Percentiles rank a stretch among this genome's conserved stretches.
These are phyloP conservation scores for Liquidambar formosana DNA, from an alignment of 164 flowering plant genomes.

Conservation along the genomic window DNA sequence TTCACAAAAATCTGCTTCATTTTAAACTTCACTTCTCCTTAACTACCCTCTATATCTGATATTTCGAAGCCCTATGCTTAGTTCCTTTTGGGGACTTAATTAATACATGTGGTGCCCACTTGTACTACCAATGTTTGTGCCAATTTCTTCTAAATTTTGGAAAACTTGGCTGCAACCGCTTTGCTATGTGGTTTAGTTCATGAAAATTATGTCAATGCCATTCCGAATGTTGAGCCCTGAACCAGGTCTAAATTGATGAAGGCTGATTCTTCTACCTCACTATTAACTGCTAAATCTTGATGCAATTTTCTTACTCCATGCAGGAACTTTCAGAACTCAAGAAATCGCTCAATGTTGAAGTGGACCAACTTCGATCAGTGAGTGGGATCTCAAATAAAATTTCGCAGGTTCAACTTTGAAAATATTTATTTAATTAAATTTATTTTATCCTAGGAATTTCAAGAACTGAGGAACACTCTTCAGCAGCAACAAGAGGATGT, in stretches of 20 bases:
- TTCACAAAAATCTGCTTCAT: no score
- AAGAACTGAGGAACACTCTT: slow-evolving; percentile 79
- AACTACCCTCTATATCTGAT: no score
- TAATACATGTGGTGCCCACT: no score
- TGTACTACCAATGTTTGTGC: no score
- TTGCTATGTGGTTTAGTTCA: background rate
- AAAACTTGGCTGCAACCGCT: no score
- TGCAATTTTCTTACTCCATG: slow-evolving; percentile 9
- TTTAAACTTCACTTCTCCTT: no score
- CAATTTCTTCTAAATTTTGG: no score
- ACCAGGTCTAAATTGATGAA: background rate
- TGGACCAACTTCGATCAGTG: slow-evolving; percentile 80
- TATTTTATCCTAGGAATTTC: slow-evolving; percentile 54
- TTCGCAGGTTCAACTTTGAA: background rate
- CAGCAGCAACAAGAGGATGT: slow-evolving; percentile 95
- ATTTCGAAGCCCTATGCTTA: no score
- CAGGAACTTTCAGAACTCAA: slow-evolving; percentile 90
- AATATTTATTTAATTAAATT: background rate
- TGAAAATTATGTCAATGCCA: background rate
- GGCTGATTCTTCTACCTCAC: background rate
- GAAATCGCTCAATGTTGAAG: slow-evolving; percentile 82
- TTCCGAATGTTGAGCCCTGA: background rate
- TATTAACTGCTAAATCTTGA: background rate
- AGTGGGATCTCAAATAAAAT: slow-evolving; percentile 18
- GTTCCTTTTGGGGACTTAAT: no score